Evolutionary conservation across 179 eudicot genomes (phyloP), one percentile per base, ranked within the genome.

Genomic region (Beta lomatogona): DNA sequence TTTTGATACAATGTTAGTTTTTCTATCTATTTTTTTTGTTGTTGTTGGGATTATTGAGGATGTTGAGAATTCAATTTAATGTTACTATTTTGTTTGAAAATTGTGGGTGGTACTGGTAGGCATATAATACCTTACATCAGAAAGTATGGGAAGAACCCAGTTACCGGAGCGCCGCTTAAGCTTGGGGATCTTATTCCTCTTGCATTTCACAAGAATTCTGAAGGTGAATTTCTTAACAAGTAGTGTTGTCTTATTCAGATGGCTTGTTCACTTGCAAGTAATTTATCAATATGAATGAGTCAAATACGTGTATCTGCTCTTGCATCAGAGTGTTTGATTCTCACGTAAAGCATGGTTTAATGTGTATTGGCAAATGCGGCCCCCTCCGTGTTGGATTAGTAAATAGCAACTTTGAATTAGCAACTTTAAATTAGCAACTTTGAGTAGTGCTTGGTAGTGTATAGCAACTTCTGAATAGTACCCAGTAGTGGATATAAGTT

Each of bases 71-170:
- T 18, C 28, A 36, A 36, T 36, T 36, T 36, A 36, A 1, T 36
- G 41, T 36, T 36, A 0, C 41, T 36, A 50, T 70, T 72, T 52
- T 75, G 21, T 55, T 44, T 19, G 66, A 48, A 22, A 36, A 1
- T 36, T 1, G 3, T 36, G 41, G 41, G 41, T 36, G 41, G 41
- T 36, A 36, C 41, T 36, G 48, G 18, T 81, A 96, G 99, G 99
- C 87, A 90, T 83, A 93, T 96, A 16, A 83, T 93, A 48, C 98
- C 99, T 0, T 96, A 96, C 67, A 86, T 96, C 36, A 86, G 86
- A 73, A 96, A 96, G 88, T 93, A 85, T 44, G 98, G 98, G 54
- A 93, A 86, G 86, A 91, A 96, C 80, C 99, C 99, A 0, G 99
- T 94, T 25, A 92, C 97, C 3, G 99, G 99, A 67, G 88, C 85